Evolutionary conservation across 805 yeast genomes (phyloP).

Genomic region (Metschnikowia baotianmanensis): DNA sequence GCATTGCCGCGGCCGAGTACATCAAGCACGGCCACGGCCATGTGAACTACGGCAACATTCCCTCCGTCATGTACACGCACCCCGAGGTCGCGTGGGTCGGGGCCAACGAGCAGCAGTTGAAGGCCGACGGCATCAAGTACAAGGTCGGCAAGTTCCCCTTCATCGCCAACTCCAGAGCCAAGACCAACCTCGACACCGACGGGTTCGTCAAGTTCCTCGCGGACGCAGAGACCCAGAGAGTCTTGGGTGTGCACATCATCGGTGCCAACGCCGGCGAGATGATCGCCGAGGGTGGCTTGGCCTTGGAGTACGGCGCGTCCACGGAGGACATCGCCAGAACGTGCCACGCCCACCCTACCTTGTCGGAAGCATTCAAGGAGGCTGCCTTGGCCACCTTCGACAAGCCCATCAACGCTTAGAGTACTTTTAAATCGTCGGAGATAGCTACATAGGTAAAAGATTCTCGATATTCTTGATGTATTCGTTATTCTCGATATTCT

Average conservation of each 20-base stretch:
- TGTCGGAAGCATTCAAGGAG: conserved; percentile 97
- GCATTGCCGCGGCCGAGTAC: conserved; percentile 96
- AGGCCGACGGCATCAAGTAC: conserved; percentile 87
- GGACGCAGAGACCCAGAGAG: conserved; percentile 96
- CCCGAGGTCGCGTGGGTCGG: conserved; percentile 99
- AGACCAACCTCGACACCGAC: conserved; percentile 95
- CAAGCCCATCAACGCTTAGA: conserved; percentile 71
- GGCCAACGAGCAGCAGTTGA: conserved; percentile 89
- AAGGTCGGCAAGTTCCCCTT: conserved; percentile 98
- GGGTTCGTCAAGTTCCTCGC: conserved; percentile 95
- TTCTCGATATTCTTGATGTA: too few species aligned
- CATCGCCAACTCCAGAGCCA: conserved; percentile 98
- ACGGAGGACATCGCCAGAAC: conserved; percentile 97
- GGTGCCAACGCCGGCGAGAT: conserved; percentile 99
- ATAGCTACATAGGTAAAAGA: conserved; percentile 13
- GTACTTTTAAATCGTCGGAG: neutral
- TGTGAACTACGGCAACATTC: conserved; percentile 96
- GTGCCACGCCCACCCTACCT: conserved; percentile 98
- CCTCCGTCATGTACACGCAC: conserved; percentile 98
- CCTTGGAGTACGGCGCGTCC: conserved; percentile 97
- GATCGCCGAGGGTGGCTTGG: conserved; percentile 98
- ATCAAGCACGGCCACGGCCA: conserved; percentile 94
- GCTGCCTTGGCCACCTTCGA: conserved; percentile 91
- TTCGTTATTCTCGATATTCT: too few species aligned
- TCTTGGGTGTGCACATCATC: conserved; percentile 93